Evolutionary conservation across 768 basidiomycete genomes (phyloP).

Genomic region (Xanthoconium purpureum): DNA sequence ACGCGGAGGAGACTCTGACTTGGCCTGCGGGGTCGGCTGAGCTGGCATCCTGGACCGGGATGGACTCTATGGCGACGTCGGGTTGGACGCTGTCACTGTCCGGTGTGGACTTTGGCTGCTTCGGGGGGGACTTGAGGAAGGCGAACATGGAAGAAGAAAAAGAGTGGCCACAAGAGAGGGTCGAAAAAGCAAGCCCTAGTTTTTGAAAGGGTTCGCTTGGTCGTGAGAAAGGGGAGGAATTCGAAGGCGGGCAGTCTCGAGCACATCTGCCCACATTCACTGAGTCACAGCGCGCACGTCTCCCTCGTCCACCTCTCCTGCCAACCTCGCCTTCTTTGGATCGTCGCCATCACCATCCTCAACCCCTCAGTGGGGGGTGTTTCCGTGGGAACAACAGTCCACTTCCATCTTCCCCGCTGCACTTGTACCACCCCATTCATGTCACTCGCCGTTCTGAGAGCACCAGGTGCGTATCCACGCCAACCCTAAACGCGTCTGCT

Average conservation of each 20-base stretch:
- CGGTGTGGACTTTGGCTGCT: constrained; percentile 6
- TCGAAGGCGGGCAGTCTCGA: neutral
- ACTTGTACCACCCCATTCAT: constrained; percentile 17
- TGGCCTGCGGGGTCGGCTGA: neutral
- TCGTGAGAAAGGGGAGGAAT: constrained; percentile 30
- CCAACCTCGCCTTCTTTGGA: neutral
- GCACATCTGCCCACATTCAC: neutral
- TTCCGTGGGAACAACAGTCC: constrained; percentile 4
- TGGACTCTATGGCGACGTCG: constrained; percentile 2
- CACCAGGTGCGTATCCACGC: constrained; percentile 29
- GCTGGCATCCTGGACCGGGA: neutral
- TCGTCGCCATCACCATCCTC: neutral
- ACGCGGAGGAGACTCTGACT: constrained; percentile 18
- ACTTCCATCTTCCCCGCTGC: neutral
- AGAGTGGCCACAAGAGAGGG: constrained; percentile 1
- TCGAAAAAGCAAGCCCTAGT: constrained; percentile 3
- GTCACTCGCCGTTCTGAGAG: constrained; percentile 44
- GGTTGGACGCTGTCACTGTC: neutral
- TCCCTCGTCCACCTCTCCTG: neutral
- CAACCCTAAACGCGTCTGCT: constrained; percentile 36
- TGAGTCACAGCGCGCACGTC: neutral
- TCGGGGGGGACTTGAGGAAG: constrained; percentile 22
- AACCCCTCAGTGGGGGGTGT: constrained; percentile 16
- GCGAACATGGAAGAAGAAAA: constrained; percentile 18
- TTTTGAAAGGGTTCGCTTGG: constrained; percentile 22